Evolutionary conservation across 768 basidiomycete species (phyloP).

Genomic region (Tylopilus felleus): DNA sequence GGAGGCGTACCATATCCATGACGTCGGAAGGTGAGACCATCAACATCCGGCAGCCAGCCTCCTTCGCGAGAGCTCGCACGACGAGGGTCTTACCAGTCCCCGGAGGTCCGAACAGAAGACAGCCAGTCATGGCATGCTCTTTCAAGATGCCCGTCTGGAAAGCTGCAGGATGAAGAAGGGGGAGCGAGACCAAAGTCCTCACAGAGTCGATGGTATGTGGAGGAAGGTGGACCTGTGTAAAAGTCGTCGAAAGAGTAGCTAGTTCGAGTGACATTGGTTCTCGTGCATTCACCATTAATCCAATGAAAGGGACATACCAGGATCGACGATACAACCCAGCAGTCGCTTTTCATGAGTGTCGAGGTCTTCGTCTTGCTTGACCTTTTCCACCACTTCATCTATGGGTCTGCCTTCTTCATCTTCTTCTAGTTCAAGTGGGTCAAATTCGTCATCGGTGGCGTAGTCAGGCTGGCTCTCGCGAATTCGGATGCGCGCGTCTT

Average conservation of each 20-base stretch:
- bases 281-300: not conserved
- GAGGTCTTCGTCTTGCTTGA: constrained; percentile 73
- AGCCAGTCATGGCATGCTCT: constrained; percentile 88
- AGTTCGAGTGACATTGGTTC: constrained; percentile 3
- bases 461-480: constrained; percentile 37
- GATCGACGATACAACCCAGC: constrained; percentile 82
- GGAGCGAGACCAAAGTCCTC: constrained; percentile 86
- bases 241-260: constrained; percentile 80
- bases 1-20: constrained; percentile 80
- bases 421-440: constrained; percentile 34
- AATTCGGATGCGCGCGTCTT: constrained; percentile 41
- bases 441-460: constrained; percentile 29
- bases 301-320: constrained; percentile 42
- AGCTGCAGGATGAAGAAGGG: constrained; percentile 80
- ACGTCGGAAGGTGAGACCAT: constrained; percentile 89
- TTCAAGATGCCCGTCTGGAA: constrained; percentile 88
- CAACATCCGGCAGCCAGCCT: constrained; percentile 93
- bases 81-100: constrained; percentile 91
- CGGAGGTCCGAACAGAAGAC: constrained; percentile 88
- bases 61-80: constrained; percentile 87
- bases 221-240: constrained; percentile 86
- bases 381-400: constrained; percentile 73
- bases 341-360: constrained; percentile 80
- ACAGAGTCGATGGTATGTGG: constrained; percentile 87
- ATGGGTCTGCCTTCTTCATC: constrained; percentile 22